A percentile compares a stretch with the other conserved stretches of the same genome.
These are phyloP conservation scores for Croton laevigatus DNA, from an alignment of 441 rosid species.

Conservation along the genomic window DNA sequence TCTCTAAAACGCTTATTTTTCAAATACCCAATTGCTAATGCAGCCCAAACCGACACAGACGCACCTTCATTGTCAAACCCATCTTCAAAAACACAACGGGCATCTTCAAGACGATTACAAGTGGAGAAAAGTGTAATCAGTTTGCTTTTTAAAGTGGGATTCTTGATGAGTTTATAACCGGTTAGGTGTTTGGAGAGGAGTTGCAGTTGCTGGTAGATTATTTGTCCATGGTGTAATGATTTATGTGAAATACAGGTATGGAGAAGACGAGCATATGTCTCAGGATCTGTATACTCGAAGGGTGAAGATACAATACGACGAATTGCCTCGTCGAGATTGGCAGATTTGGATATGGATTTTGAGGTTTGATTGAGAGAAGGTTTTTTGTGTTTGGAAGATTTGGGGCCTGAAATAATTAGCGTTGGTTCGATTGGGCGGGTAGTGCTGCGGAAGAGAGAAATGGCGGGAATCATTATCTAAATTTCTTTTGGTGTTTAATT, in stretches of 20 bases:
- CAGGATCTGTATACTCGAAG: constrained; percentile 18
- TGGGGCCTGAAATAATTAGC: constrained; percentile 10
- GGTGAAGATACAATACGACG: constrained; percentile 31
- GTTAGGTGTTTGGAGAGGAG: constrained; percentile 14
- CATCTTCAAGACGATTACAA: constrained; percentile 37
- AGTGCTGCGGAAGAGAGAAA: background rate
- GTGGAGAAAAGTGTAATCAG: constrained; percentile 45
- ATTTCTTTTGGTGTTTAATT: background rate
- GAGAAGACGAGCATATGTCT: constrained; percentile 30
- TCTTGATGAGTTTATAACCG: constrained; percentile 19
- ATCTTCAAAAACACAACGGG: constrained; percentile 33
- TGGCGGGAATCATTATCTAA: constrained; percentile 18
- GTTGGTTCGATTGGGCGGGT: constrained; percentile 12
- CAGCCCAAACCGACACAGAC: constrained; percentile 39
- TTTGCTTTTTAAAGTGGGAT: constrained; percentile 33
- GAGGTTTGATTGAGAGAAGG: constrained; percentile 20
- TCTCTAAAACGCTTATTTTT: constrained; percentile 32
- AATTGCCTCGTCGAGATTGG: constrained; percentile 31
- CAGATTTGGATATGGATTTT: constrained; percentile 25
- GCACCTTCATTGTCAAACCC: constrained; percentile 12
- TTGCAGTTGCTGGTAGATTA: constrained; percentile 26
- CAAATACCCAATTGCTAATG: constrained; percentile 46
- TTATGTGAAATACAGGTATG: constrained; percentile 40
- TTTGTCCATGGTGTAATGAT: constrained; percentile 37
- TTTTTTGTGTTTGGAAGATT: constrained; percentile 9